Percentiles rank a stretch among this genome's conserved stretches.
Evolutionary conservation across 2,329 filamentous ascomycete genomes (phyloP).

Genomic region (Cercospora nicotianae): DNA sequence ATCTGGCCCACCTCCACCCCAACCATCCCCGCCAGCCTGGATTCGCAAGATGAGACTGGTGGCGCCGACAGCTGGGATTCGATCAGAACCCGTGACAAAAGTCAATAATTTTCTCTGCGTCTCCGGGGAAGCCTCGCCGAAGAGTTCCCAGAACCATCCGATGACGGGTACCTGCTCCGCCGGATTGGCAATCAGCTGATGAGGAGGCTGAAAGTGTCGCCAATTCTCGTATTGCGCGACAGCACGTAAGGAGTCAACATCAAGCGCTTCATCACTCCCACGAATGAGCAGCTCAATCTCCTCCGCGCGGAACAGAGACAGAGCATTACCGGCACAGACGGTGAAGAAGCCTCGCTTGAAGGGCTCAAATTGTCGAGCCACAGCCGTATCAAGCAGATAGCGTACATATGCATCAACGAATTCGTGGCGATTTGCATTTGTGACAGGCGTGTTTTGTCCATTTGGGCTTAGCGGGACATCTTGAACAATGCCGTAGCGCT

Average conservation of each 20-base stretch:
- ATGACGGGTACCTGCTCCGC: constrained; percentile 66
- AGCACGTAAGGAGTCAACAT: constrained; percentile 71
- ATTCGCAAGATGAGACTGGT: constrained; percentile 76
- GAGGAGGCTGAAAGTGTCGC: constrained; percentile 47
- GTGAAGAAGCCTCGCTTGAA: constrained; percentile 94
- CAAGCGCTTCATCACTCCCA: constrained; percentile 79
- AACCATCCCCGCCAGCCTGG: constrained; percentile 63
- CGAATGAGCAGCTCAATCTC: constrained; percentile 87
- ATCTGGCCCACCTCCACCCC: constrained; percentile 44
- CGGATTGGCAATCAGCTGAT: constrained; percentile 40
- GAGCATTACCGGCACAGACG: constrained; percentile 82
- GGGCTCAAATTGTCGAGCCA: constrained; percentile 82
- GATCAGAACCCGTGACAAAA: constrained; percentile 88
- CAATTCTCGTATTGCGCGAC: constrained; percentile 84
- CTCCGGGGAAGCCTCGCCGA: constrained; percentile 62
- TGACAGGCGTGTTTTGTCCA: constrained; percentile 74
- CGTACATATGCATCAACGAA: constrained; percentile 84
- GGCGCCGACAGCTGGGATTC: constrained; percentile 84
- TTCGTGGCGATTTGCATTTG: constrained; percentile 78
- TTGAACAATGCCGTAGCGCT: constrained; percentile 70
- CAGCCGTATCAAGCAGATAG: constrained; percentile 74
- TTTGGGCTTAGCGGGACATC: constrained; percentile 70
- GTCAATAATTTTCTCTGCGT: constrained; percentile 77
- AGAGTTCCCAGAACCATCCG: constrained; percentile 86
- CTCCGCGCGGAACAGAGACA: constrained; percentile 83